Base-by-base conservation (phyloP, 768 basidiomycete species). In the Rickenella mellea region DNA sequence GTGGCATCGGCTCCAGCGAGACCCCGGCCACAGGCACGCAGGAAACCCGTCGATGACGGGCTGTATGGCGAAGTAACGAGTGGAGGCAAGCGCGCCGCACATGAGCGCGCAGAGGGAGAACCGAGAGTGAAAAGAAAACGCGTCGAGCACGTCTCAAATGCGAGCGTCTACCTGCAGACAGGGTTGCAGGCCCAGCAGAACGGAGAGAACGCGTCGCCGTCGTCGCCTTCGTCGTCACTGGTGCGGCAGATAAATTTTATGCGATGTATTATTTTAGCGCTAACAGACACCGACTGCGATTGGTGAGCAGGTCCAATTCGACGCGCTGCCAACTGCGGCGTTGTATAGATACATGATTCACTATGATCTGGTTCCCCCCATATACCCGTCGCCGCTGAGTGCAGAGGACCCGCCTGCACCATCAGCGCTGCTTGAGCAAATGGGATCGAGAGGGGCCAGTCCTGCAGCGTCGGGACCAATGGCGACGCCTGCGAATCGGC, bases 111-210 rank as follows among this genome's bases (percentile, higher is more conserved):
- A 20, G 83, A 86, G 6, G 81, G 80, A n/a, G 85, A 87, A 50
- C 76, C 80, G 12, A 68, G 84, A 38, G 67, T 70, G 41, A 87
- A 89, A 61, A 65, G 85, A 51, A 88, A 85, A 62, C 73, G 81
- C 49, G 66, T 74, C 27, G 83, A 83, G 19, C 41, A 41, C 21
- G 26, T n/a, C n/a, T n/a, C n/a, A n/a, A n/a, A n/a, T n/a, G n/a
- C 37, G 6, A 15, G 29, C 29, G 12, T 31, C 2, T 12, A 12
- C 12, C 29, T 15, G 15, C 29, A 17, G 12, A 22, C 33, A 17
- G 33, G 19, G 19, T 36, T 36, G 11, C 33, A 36, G 33, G 33
- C 33, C 33, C 33, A 36, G 24, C 33, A 36, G 33, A 17, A 36
- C 19, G 33, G 11, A 10, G 33, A 17, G 11, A 17, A 19, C 33